phyloP scores from a whole-genome alignment of 495 filamentous ascomycete species.

The Aspergillus carlsbadensis region DNA sequence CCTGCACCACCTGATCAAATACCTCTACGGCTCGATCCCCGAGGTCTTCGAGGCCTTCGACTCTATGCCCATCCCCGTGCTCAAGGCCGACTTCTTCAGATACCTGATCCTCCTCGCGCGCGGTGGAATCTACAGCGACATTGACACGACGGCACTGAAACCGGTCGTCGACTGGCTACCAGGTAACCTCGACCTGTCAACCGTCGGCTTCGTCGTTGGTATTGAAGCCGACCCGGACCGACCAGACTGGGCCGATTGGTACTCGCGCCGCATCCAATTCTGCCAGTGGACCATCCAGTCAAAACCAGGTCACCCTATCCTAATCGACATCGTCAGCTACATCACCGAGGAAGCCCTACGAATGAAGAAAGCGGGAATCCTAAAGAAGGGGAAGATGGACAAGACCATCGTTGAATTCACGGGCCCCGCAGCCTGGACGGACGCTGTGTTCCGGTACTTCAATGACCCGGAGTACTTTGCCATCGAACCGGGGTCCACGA shows the following conservation, averaged over 20 bases:
- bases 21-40: constrained; percentile 85
- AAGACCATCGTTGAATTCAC: constrained; percentile 95
- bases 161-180: constrained; percentile 89
- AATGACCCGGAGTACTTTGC: constrained; percentile 91
- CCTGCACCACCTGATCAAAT: constrained; percentile 73
- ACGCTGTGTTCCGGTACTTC: constrained; percentile 87
- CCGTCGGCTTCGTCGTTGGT: constrained; percentile 82
- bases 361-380: constrained; percentile 66
- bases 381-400: constrained; percentile 62
- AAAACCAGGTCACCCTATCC: constrained; percentile 90
- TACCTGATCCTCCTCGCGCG: constrained; percentile 92
- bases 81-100: constrained; percentile 98
- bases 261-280: constrained; percentile 92
- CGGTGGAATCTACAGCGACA: constrained; percentile 95
- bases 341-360: constrained; percentile 80
- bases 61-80: constrained; percentile 76
- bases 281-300: constrained; percentile 99
- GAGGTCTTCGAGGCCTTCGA: constrained; percentile 92
- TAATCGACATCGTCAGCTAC: constrained; percentile 81
- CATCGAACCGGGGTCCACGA: constrained; percentile 60
- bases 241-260: constrained; percentile 92
- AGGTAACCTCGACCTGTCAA: constrained; percentile 66
- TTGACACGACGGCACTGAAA: constrained; percentile 84
- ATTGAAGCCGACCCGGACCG: constrained; percentile 97
- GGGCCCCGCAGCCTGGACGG: constrained; percentile 93